These are phyloP conservation scores for Chaetomidium leptoderma DNA, from an alignment of 495 filamentous ascomycete species.

Conservation along the genomic window DNA sequence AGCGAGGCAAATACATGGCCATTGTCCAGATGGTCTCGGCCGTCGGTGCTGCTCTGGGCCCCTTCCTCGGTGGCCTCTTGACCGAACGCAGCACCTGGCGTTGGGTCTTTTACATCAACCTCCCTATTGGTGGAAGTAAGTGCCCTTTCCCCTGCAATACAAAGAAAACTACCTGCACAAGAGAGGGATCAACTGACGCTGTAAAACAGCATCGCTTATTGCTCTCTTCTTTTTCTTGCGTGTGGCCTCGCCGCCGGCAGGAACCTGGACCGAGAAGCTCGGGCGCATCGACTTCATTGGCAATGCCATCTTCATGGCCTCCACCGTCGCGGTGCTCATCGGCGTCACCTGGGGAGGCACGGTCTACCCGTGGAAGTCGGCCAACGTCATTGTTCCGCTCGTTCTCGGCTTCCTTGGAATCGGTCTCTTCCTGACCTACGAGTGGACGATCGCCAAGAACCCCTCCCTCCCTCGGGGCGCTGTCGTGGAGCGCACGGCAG, in stretches of 20 bases:
- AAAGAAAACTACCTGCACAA: background rate
- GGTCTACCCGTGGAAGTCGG: background rate
- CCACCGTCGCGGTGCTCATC: background rate
- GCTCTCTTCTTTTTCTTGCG: background rate
- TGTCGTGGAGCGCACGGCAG: background rate
- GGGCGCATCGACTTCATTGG: background rate
- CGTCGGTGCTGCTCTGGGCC: background rate
- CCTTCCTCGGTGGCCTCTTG: background rate
- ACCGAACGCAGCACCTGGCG: background rate
- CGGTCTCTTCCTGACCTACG: background rate
- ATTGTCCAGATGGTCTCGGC: background rate
- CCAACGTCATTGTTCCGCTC: background rate
- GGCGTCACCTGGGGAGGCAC: background rate
- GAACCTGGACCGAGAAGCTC: background rate
- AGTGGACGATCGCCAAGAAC: no score
- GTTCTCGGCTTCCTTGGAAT: background rate
- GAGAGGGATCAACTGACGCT: background rate
- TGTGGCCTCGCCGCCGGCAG: background rate
- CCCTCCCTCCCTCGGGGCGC: no score
- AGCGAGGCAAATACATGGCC: background rate
- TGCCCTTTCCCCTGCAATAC: background rate
- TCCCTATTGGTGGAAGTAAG: background rate
- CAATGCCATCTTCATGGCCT: background rate
- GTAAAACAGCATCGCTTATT: background rate
- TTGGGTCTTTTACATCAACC: slow-evolving; percentile 1